Evolutionary conservation across 352 stramenopile genomes (phyloP), one percentile per base, ranked within the genome.

Genomic region (Thalassiosira hispida): DNA sequence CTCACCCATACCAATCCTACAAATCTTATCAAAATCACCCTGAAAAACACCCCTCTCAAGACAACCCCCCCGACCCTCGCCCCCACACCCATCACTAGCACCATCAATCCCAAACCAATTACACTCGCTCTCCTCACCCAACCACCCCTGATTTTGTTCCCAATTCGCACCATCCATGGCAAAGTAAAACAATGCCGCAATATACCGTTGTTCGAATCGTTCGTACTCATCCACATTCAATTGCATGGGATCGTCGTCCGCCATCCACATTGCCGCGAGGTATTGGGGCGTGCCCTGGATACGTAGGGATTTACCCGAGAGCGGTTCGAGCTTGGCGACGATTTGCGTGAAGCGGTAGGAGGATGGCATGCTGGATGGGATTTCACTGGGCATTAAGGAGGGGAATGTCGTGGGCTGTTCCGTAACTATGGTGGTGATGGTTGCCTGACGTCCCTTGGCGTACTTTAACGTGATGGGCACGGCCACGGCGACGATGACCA

Each of bases 101-200:
- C 77, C 77, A 49, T 81, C 67, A 16, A 86, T 66, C 1, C 79
- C 79, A 38, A 81, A 83, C 79, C 79, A 87, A 74, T 56, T 72
- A 56, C 79, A 87, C 51, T 82, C 73, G 25, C 47, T 67, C 9
- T 74, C 42, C 12, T 59, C 44, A 25, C 35, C 47, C 11, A 87
- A 62, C 86, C 86, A 92, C 38, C 73, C 68, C 53, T 49, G 55
- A 2, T 51, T 77, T 33, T 80, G 63, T 0, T 47, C 67, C 86
- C 86, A 92, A 55, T 61, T 64, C 0, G 49, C 22, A 49, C 85
- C 85, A 71, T 79, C 68, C 42, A 87, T 90, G 0, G 79, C 75
- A 60, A 73, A 91, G 46, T 85, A 91, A 64, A 90, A 86, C 16
- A 86, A 68, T 16, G 77, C 83, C 55, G 87, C 65, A 25, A 84